These are phyloP conservation scores for Pholiota adiposa DNA, from an alignment of 1,284 basidiomycete genomes.

Conservation along the genomic window DNA sequence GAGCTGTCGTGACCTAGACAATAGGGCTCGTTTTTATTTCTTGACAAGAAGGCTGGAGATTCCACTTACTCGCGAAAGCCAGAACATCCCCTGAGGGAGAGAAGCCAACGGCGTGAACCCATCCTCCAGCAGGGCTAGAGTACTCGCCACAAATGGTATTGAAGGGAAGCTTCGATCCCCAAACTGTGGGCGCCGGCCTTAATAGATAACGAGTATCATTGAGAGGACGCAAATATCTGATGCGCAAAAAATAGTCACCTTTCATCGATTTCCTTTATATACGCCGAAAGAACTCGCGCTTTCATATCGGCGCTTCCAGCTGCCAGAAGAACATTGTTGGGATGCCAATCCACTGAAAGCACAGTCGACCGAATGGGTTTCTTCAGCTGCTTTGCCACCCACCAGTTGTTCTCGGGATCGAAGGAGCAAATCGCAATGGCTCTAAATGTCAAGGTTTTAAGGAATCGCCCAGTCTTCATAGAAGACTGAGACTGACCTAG, in stretches of 20 bases:
- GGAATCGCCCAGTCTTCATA: background rate
- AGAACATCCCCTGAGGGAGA: slow-evolving; percentile 93
- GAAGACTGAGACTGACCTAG: slow-evolving; percentile 58
- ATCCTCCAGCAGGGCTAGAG: slow-evolving; percentile 86
- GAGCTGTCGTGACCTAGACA: slow-evolving; percentile 87
- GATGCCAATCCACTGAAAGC: slow-evolving; percentile 95
- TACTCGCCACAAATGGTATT: slow-evolving; percentile 98
- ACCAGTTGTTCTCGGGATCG: slow-evolving; percentile 98
- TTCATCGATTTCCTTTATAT: slow-evolving; percentile 98
- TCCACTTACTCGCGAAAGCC: slow-evolving; percentile 84
- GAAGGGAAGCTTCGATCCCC: slow-evolving; percentile 98
- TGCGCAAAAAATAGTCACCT: slow-evolving; percentile 53
- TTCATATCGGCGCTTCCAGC: slow-evolving; percentile 95
- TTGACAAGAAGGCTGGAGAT: background rate
- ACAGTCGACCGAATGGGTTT: slow-evolving; percentile 96
- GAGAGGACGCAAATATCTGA: background rate
- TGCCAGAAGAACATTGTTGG: slow-evolving; percentile 94
- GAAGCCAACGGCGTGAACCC: slow-evolving; percentile 97
- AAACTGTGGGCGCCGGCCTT: slow-evolving; percentile 88
- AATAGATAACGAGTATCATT: background rate
- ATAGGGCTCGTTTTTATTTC: slow-evolving; percentile 5
- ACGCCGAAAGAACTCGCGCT: slow-evolving; percentile 97
- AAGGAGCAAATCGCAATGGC: slow-evolving; percentile 95
- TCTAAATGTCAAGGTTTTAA: slow-evolving; percentile 53
- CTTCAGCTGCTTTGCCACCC: slow-evolving; percentile 98